These are phyloP conservation scores for Silene conica DNA, from an alignment of 148 eudicot species.

Conservation along the genomic window DNA sequence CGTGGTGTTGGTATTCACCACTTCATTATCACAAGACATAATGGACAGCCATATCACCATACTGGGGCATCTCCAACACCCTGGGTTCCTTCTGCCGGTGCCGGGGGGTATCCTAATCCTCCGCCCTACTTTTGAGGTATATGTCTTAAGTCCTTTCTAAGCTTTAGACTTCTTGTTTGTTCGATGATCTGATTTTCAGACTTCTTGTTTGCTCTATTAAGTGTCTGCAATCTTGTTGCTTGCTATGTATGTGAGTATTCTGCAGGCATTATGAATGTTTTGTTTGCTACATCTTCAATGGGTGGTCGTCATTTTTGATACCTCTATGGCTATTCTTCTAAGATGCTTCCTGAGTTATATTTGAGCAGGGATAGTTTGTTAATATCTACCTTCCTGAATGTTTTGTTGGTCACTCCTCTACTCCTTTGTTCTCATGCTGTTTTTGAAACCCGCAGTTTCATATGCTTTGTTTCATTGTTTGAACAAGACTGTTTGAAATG, in stretches of 20 bases:
- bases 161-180: conserved; percentile 1
- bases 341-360: background rate
- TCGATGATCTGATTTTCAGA: background rate
- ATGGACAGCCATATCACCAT: conserved; percentile 54
- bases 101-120: conserved; percentile 45
- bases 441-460: background rate
- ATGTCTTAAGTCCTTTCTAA: background rate
- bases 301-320: background rate
- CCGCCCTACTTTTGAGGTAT: conserved; percentile 68
- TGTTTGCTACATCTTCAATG: background rate
- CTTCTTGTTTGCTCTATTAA: background rate
- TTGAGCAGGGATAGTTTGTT: background rate
- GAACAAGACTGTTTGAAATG: background rate
- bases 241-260: no score
- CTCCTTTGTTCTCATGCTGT: conserved; percentile 1
- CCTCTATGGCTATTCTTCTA: background rate
- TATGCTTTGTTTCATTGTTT: background rate
- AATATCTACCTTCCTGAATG: background rate
- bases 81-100: conserved; percentile 50
- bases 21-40: no score
- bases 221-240: background rate
- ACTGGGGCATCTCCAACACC: conserved; percentile 59
- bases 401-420: background rate
- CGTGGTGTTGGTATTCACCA: background rate
- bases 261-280: no score